phyloP scores from a whole-genome alignment of 2,329 filamentous ascomycete genomes.

The Orbilia blumenaviensis region DNA sequence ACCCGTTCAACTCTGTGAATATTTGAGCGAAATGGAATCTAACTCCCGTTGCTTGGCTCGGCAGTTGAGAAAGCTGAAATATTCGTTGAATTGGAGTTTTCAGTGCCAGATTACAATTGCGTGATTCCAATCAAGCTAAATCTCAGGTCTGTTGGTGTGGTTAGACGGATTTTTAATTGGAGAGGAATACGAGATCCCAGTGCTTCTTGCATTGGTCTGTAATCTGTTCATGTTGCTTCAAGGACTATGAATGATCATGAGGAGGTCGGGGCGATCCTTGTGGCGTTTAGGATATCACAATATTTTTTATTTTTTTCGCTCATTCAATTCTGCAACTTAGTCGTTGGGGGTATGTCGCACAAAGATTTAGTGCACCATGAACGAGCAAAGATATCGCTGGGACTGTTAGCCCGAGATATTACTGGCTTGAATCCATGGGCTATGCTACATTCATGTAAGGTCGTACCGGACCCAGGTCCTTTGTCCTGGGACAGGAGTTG shows the following conservation, averaged over 20 bases:
- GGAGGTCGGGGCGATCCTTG: neutral
- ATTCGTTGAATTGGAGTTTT: neutral
- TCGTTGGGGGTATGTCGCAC: slow-evolving; percentile 13
- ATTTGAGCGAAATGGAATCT: neutral
- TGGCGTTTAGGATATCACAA: neutral
- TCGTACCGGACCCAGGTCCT: slow-evolving; percentile 14
- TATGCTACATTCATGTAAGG: slow-evolving; percentile 1
- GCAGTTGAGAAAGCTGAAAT: neutral
- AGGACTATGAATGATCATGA: neutral
- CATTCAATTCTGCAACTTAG: too few relatives aligned
- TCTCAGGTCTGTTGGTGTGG: slow-evolving; percentile 17
- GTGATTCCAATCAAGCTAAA: neutral
- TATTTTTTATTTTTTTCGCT: neutral
- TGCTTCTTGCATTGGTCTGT: neutral
- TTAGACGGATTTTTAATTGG: slow-evolving; percentile 33
- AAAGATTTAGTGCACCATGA: slow-evolving; percentile 4
- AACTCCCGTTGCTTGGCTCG: neutral
- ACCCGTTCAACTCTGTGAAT: neutral
- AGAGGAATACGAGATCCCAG: neutral
- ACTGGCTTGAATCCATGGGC: neutral
- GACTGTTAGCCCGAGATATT: neutral
- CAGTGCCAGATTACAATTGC: neutral
- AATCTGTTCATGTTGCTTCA: neutral
- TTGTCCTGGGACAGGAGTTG: neutral
- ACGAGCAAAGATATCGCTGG: neutral